phyloP scores from a whole-genome alignment of 192 early-diverging fungal species.

The Backusella macrospora region DNA sequence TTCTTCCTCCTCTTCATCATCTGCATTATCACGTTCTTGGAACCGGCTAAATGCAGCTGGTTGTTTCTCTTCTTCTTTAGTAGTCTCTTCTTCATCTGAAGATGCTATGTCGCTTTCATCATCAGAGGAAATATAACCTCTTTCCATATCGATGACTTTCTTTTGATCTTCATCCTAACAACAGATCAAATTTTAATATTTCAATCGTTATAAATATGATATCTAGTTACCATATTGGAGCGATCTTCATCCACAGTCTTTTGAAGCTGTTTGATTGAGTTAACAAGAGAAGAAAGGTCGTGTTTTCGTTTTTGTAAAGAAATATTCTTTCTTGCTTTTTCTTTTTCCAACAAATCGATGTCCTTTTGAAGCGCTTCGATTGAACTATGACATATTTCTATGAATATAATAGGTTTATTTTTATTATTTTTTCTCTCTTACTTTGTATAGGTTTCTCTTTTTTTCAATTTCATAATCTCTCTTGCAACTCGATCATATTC shows the following conservation, averaged over 20 bases:
- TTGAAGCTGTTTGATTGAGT: constrained; percentile 30
- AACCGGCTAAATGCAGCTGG: constrained; percentile 26
- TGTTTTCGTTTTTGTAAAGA: constrained; percentile 30
- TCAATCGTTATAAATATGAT: not conserved
- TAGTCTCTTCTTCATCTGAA: constrained; percentile 4
- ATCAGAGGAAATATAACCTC: constrained; percentile 30
- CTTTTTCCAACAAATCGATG: constrained; percentile 36
- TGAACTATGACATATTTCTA: constrained; percentile 20
- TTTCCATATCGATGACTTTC: constrained; percentile 36
- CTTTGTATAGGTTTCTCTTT: constrained; percentile 36
- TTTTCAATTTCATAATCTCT: constrained; percentile 47
- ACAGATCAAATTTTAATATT: not conserved
- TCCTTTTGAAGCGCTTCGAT: constrained; percentile 34
- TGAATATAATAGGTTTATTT: not conserved
- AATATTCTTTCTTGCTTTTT: constrained; percentile 29
- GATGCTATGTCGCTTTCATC: constrained; percentile 26
- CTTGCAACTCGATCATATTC: constrained; percentile 61
- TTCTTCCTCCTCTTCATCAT: constrained; percentile 37
- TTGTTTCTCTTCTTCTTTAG: constrained; percentile 16
- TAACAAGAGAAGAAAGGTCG: constrained; percentile 31
- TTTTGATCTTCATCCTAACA: constrained; percentile 30
- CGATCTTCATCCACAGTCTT: constrained; percentile 37
- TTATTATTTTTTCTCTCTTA: constrained; percentile 15
- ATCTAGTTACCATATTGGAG: constrained; percentile 20
- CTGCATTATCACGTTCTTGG: constrained; percentile 36